Evolutionary conservation across 345 rosid species (phyloP), one percentile per base, ranked within the genome.

Genomic region (Theobroma cacao): DNA sequence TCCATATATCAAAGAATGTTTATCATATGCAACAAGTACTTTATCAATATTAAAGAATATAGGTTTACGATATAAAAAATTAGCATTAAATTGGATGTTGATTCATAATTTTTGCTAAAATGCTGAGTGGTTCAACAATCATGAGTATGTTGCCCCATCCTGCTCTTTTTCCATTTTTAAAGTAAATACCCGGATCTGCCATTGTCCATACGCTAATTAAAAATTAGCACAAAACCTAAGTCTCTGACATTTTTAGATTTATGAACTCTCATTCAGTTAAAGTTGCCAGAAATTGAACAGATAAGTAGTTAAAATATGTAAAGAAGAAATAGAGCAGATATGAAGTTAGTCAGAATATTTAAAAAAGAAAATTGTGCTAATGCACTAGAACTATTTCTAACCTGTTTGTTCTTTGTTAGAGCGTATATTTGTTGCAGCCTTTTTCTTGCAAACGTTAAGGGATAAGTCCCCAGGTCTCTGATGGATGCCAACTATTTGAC

Each of bases 321-420:
- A 8, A 52, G 12, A 43, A 43, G 31, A 45, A 24, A 68, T 73
- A 56, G 10, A 66, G 22, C 24, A 66, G 66, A 66, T 7, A 73
- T 52, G n/a, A 50, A 50, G 18, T 34, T 50, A 20, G 41, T 24
- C 55, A 43, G 12, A 43, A 17, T 3, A 36, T 61, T 73, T 22
- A 75, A 75, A 76, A 38, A 67, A 72, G 43, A 76, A 73, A 28
- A 59, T 40, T 26, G 30, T 48, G 26, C 33, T 31, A 76, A 72
- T 47, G 59, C 38, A 58, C 59, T 14, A 58, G 58, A 74, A 77
- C 48, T 62, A 60, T 52, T 64, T 77, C 79, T 75, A 74, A 91
- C 98, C 97, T 80, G 98, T 85, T 81, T 83, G 88, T 68, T 94
- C 98, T 82, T 96, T 96, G 85, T 96, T 94, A 79, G 99, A 96